Evolutionary conservation across 305 asterid species (phyloP), one percentile per base, ranked within the genome.

Genomic region (Plantago coronopus): DNA sequence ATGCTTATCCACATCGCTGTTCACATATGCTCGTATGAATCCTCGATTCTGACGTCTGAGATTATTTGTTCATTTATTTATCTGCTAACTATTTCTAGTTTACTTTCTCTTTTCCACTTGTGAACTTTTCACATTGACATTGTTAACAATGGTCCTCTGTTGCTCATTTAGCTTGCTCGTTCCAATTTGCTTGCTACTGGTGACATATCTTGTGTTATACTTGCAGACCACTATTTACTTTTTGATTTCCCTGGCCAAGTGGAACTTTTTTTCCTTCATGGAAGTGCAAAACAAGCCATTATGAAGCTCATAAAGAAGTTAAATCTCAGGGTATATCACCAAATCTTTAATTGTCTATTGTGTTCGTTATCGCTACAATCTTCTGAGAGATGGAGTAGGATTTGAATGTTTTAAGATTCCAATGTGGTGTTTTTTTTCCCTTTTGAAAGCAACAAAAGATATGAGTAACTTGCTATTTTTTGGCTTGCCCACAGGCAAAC

Each of bases 161-260:
- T 78, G 69, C 69, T 74, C 69, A 48, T 63, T 45, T 51, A 20
- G 46, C 57, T 49, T 60, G 58, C 51, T 49, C 45, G 13, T 40
- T 61, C 48, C 18, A 58, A 31, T 8, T 57, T 23, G 43, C 18
- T 20, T 61, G 29, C 59, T 17, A 5, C 29, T 58, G 53, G 50
- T 61, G 15, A 19, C 18, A 46, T 27, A 43, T 20, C 42, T 31
- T 46, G 42, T 70, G 48, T 40, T 43, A 42, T 34, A 46, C 13
- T 57, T 76, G 88, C 97, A 93, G 99, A 87, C 74, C 95, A 87
- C 76, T 93, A 93, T 80, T 76, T 93, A 62, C 95, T 93, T 62
- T 93, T 93, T 69, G 99, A 93, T 81, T 87, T 93, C 68, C 97
- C 99, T 54, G 97, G 97, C 60, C 99, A 93, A 81, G 99, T 93